phyloP scores from a whole-genome alignment of 2,329 filamentous ascomycete species.

The Colletotrichum lupini region DNA sequence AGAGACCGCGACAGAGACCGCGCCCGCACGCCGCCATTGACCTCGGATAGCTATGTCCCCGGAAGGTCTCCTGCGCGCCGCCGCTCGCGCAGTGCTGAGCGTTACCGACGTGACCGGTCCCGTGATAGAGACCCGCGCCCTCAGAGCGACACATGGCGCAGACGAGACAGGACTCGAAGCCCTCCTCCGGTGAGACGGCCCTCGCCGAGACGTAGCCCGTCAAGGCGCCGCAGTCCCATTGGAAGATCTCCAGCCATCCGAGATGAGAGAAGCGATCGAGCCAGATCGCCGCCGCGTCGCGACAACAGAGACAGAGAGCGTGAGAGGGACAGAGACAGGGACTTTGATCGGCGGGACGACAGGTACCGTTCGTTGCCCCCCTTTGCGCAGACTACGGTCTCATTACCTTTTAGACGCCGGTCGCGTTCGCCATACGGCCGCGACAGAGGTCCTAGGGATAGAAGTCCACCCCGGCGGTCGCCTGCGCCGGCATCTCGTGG shows the following conservation, averaged over 20 bases:
- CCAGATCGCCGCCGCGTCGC: constrained; percentile 37
- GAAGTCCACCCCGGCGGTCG: constrained; percentile 51
- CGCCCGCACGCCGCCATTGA: constrained; percentile 48
- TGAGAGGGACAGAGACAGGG: constrained; percentile 41
- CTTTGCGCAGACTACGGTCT: constrained; percentile 23
- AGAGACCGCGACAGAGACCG: constrained; percentile 36
- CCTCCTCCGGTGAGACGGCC: constrained; percentile 46
- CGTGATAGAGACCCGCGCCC: constrained; percentile 39
- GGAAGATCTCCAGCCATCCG: constrained; percentile 46
- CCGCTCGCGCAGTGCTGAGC: constrained; percentile 54
- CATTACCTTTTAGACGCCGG: constrained; percentile 53
- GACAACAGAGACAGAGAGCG: constrained; percentile 37
- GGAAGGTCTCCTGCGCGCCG: constrained; percentile 54
- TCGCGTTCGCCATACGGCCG: constrained; percentile 65
- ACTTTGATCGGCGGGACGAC: constrained; percentile 54
- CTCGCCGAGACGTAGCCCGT: constrained; percentile 50
- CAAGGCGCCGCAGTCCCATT: constrained; percentile 43
- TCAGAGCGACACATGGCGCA: constrained; percentile 35
- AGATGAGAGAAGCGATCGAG: constrained; percentile 51
- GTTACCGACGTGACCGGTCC: constrained; percentile 55
- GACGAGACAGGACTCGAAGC: constrained; percentile 42
- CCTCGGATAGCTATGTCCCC: constrained; percentile 60
- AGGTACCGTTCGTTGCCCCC: constrained; percentile 44
- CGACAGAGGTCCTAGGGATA: constrained; percentile 53
- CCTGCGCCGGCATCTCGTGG: constrained; percentile 52